Base-by-base conservation (phyloP, 2,329 filamentous ascomycete species). In the Aspergillus sp. region DNA sequence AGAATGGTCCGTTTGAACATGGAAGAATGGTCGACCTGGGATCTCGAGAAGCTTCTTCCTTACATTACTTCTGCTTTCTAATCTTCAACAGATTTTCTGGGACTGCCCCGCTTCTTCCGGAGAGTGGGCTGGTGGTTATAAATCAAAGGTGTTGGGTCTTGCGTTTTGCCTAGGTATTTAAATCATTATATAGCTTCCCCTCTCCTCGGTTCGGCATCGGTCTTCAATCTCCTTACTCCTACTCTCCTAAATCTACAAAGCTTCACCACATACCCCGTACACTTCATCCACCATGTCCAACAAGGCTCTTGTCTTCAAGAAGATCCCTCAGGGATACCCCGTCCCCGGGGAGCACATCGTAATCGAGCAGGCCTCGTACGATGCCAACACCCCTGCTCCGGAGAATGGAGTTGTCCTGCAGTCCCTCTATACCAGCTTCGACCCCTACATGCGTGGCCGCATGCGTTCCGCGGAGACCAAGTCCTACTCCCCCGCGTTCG, bases 401-500 rank as follows among this genome's bases (percentile, higher is more conserved):
- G 69, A 81, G 42, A 87, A 88, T 57, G 86, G 90, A 38, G 70
- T 95, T 45, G 82, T 83, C 30, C 74, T 87, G 58, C 82, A 90
- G 74, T 82, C 87, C 61, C 81, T 87, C 64, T 90, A 88, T 70
- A 79, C 85, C 58, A 92, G 88, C 38, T 87, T 87, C 74, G 90
- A 95, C 71, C 90, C 90, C 2, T 95, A 95, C 76, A 84, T 89
- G 77, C 87, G 91, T 52, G 88, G 87, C 55, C 82, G 83, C 60
- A 92, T 95, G 88, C 85, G 89, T 45, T 72, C 78, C 45, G 66
- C 87, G 6, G 69, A 76, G 33, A 63, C 74, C 66, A 83, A 87
- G 73, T 90, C 88, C 9, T 94, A 91, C 76, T 69, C 77, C 19
- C 77, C 85, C 1, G 71, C 86, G 2, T 90, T 85, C 65, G 67